These are phyloP conservation scores for Xylariales sp. DNA, from an alignment of 2,329 filamentous ascomycete species.

Conservation along the genomic window DNA sequence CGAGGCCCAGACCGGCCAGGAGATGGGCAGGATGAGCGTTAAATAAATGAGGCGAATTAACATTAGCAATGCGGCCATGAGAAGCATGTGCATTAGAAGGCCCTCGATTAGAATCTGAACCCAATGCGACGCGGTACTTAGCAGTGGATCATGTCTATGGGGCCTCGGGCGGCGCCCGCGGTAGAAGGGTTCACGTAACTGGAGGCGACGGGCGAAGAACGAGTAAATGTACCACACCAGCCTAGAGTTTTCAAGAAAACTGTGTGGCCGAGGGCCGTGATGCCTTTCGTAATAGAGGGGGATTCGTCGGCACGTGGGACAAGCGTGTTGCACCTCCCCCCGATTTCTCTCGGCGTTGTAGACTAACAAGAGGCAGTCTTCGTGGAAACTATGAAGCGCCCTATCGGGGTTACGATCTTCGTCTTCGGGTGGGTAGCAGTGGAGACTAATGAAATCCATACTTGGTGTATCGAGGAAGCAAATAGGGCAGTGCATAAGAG, in stretches of 20 bases:
- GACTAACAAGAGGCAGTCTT: neutral
- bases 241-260: neutral
- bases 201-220: neutral
- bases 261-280: neutral
- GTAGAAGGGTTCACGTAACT: no score
- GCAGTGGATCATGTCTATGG: no score
- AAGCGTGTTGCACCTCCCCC: neutral
- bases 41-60: no score
- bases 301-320: neutral
- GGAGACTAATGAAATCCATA: neutral
- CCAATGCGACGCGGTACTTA: no score
- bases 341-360: no score
- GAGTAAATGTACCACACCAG: constrained; percentile 14
- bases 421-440: neutral
- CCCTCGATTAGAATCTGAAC: no score
- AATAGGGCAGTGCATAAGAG: neutral
- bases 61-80: no score
- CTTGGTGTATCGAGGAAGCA: neutral
- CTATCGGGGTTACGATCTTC: neutral
- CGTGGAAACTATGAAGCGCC: neutral
- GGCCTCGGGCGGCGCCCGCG: no score
- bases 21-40: no score
- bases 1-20: no score
- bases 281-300: neutral
- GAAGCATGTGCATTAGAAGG: no score